These are phyloP conservation scores for Diplotaxis tenuifolia DNA, from an alignment of 345 rosid genomes.

Conservation along the genomic window DNA sequence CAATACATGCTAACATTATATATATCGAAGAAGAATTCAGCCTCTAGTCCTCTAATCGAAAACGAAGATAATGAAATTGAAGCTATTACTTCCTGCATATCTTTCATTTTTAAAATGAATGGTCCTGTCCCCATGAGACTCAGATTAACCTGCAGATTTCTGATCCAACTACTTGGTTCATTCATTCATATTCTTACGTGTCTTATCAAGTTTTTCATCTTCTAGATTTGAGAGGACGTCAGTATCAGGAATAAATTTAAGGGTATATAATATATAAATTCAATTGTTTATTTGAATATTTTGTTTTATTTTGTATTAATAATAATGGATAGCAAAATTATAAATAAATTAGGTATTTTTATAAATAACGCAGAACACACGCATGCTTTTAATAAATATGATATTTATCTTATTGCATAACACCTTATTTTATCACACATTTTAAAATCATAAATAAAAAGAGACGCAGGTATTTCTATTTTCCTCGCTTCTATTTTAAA, in stretches of 20 bases:
- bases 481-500: too few species aligned
- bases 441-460: too few species aligned
- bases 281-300: too few species aligned
- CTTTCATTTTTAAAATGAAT: background rate
- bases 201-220: background rate
- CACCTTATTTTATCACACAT: background rate
- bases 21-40: background rate
- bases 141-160: background rate
- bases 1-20: too few species aligned
- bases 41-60: background rate
- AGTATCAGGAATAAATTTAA: background rate
- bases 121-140: background rate
- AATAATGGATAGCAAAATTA: background rate
- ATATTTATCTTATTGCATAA: background rate
- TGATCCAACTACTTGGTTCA: background rate
- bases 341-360: too few species aligned
- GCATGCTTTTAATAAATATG: too few species aligned
- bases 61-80: background rate
- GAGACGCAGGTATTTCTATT: too few species aligned
- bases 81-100: background rate
- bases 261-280: background rate
- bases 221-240: background rate
- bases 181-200: background rate
- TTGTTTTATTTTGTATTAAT: too few species aligned
- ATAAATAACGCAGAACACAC: too few species aligned